Percentiles rank a stretch among this genome's conserved stretches.
phyloP scores from a whole-genome alignment of 139 green algal species.

The Trebouxia sp. region DNA sequence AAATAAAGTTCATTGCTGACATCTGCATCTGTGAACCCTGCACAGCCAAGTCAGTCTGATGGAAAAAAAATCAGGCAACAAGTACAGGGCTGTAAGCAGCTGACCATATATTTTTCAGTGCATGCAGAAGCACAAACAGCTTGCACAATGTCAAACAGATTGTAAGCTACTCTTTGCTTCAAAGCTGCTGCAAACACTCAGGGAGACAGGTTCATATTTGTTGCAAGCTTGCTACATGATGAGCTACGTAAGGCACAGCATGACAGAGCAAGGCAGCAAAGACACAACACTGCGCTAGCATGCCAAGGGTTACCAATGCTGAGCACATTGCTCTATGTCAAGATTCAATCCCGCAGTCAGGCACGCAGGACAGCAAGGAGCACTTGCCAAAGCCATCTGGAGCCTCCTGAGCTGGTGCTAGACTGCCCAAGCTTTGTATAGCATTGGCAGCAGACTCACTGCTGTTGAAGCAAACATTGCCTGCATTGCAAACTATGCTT shows the following conservation, averaged over 20 bases:
- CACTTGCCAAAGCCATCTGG: conserved; percentile 40
- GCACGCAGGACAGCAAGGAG: neutral
- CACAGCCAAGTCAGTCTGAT: neutral
- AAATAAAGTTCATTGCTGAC: neutral
- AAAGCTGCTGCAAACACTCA: neutral
- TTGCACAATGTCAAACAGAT: too few relatives aligned
- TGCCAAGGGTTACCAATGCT: too few relatives aligned
- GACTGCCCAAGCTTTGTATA: conserved; percentile 59
- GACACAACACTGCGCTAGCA: neutral
- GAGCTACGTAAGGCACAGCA: neutral
- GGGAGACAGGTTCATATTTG: neutral
- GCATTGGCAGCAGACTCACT: conserved; percentile 59
- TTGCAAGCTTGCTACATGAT: neutral
- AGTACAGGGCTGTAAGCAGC: too few relatives aligned
- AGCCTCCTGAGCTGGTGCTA: conserved; percentile 58
- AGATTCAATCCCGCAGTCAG: neutral
- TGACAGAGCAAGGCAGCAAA: neutral
- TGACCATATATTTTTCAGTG: neutral
- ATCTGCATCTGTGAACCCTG: conserved; percentile 7
- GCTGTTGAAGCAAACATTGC: conserved; percentile 79
- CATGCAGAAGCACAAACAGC: neutral
- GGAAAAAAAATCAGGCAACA: too few relatives aligned
- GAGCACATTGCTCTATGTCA: neutral
- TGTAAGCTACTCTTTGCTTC: neutral
- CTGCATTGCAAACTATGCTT: conserved; percentile 30